Percentiles rank a stretch among this genome's conserved stretches.
Evolutionary conservation across 495 filamentous ascomycete species (phyloP).

Genomic region (Hyaloscypha variabilis): DNA sequence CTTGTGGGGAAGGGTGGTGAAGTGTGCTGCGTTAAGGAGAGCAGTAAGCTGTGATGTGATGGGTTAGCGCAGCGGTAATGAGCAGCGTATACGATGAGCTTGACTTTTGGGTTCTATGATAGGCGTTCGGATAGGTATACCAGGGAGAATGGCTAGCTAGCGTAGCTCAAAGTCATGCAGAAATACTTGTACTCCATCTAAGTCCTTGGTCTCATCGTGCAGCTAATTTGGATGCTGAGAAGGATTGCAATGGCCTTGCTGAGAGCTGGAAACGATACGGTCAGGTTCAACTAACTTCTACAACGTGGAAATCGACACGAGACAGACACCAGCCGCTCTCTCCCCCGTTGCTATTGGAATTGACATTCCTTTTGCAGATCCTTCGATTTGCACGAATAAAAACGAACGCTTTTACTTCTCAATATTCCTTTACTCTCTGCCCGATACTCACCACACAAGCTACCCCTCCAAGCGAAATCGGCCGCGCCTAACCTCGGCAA

Average conservation of each 20-base stretch:
- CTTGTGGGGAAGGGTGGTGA: conserved; percentile 39
- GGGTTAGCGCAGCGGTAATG: background rate
- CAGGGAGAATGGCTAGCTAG: conserved; percentile 30
- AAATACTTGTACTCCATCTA: conserved; percentile 31
- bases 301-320: too few relatives aligned
- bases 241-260: too few relatives aligned
- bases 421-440: too few relatives aligned
- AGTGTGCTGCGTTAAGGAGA: conserved; percentile 41
- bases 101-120: background rate
- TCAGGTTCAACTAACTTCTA: too few relatives aligned
- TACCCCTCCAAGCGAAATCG: background rate
- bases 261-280: too few relatives aligned
- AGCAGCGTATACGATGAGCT: background rate
- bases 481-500: background rate
- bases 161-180: conserved; percentile 31
- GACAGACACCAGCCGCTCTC: too few relatives aligned
- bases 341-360: too few relatives aligned
- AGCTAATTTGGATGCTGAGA: too few relatives aligned
- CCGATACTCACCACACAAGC: background rate
- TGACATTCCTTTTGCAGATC: too few relatives aligned
- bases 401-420: too few relatives aligned
- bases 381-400: too few relatives aligned
- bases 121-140: conserved; percentile 20
- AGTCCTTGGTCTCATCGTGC: conserved; percentile 1
- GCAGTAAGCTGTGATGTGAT: conserved; percentile 25